Conservation (phyloP, 345 rosid species). For the Gossypium australe region DNA sequence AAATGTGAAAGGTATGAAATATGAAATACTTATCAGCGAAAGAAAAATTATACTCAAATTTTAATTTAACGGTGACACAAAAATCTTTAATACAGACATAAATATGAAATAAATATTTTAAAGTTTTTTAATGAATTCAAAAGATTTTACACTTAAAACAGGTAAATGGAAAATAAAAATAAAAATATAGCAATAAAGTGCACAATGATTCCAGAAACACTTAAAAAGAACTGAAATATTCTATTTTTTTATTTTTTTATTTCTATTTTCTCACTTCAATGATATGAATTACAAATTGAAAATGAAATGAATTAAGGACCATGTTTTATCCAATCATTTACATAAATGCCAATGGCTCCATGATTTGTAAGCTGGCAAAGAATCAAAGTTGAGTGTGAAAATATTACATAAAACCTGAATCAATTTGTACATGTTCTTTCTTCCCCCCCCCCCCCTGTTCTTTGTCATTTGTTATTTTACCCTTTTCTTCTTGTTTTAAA, state of each 20-base stretch:
- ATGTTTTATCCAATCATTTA: conserved; percentile 44
- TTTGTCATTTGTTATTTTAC: conserved; percentile 18
- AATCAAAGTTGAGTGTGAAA: conserved; percentile 34
- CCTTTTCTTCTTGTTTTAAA: conserved; percentile 20
- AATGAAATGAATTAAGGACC: neutral
- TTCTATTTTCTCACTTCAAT: neutral
- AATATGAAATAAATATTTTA: too few relatives aligned
- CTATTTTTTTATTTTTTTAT: neutral
- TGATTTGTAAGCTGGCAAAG: conserved; percentile 22
- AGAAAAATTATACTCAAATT: too few relatives aligned
- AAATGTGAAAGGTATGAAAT: too few relatives aligned
- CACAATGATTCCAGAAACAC: neutral
- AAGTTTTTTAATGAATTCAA: too few relatives aligned
- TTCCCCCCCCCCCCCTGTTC: conserved; percentile 7
- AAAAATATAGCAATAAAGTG: neutral
- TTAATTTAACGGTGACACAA: too few relatives aligned
- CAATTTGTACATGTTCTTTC: conserved; percentile 39
- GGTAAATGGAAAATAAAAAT: too few relatives aligned
- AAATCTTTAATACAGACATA: too few relatives aligned
- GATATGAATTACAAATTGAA: neutral
- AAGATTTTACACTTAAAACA: too few relatives aligned
- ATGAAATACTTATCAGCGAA: too few relatives aligned
- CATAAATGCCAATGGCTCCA: conserved; percentile 30
- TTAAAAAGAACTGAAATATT: neutral
- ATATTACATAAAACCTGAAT: conserved; percentile 32